phyloP scores from a whole-genome alignment of 192 early-diverging fungal species.

The Diversispora epigaea region DNA sequence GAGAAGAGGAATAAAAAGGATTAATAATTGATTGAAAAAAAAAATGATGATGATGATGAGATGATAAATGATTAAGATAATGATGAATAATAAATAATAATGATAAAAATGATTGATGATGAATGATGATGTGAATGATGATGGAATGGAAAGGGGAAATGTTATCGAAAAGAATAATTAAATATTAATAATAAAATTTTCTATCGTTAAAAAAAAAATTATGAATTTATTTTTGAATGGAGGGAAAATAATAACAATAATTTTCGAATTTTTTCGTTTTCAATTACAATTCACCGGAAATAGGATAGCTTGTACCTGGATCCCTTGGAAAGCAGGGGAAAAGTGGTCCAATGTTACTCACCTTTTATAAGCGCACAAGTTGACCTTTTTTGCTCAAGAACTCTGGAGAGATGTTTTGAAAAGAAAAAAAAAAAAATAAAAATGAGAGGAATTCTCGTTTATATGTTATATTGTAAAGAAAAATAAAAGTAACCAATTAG shows the following conservation, averaged over 20 bases:
- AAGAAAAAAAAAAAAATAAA: background rate
- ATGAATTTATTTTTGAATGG: too few relatives aligned
- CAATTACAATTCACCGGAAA: conserved; percentile 12
- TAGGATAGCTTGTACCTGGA: conserved; percentile 25
- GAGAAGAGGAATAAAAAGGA: background rate
- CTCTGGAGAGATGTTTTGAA: conserved; percentile 2
- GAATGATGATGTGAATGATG: too few relatives aligned
- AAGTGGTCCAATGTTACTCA: conserved; percentile 28
- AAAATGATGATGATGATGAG: background rate
- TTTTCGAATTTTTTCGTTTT: background rate
- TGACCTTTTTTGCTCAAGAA: conserved; percentile 19
- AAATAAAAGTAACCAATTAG: background rate
- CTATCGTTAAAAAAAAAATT: too few relatives aligned
- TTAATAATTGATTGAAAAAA: background rate
- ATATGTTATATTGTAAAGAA: background rate
- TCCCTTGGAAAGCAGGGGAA: conserved; percentile 25
- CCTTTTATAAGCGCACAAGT: conserved; percentile 14
- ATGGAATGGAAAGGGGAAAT: too few relatives aligned
- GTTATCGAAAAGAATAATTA: too few relatives aligned
- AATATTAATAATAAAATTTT: too few relatives aligned
- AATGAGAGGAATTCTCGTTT: background rate
- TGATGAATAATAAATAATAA: too few relatives aligned
- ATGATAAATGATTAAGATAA: too few relatives aligned
- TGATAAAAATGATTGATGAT: too few relatives aligned
- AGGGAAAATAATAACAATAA: background rate